phyloP scores from a whole-genome alignment of 495 filamentous ascomycete species.

The Staphylotrichum longicolle region DNA sequence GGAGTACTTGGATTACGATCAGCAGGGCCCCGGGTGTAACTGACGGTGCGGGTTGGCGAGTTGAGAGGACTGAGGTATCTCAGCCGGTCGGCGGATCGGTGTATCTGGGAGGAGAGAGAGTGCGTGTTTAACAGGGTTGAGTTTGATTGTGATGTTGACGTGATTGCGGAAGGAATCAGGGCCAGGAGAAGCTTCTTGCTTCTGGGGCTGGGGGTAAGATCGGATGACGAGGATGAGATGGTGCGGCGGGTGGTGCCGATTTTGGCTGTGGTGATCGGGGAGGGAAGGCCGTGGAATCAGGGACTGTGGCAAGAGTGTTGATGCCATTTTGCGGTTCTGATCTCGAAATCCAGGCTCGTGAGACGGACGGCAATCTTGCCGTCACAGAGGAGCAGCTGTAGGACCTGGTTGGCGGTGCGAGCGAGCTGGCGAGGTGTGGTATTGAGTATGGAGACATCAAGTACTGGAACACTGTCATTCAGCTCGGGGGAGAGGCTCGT shows the following conservation, averaged over 20 bases:
- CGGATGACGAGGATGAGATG: not conserved
- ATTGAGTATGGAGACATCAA: not conserved
- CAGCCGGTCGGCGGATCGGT: not conserved
- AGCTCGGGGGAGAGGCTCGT: not conserved
- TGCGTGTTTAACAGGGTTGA: constrained; percentile 4
- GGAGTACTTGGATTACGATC: too few species aligned
- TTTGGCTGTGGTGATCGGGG: not conserved
- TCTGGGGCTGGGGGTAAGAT: not conserved
- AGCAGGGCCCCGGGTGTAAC: not conserved
- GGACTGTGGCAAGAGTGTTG: not conserved
- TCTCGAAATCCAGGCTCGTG: not conserved
- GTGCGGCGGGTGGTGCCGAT: not conserved
- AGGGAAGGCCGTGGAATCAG: not conserved
- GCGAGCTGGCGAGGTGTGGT: not conserved
- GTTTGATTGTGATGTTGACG: not conserved
- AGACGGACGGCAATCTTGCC: not conserved
- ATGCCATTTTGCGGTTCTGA: not conserved
- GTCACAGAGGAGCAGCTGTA: not conserved
- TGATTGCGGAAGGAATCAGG: not conserved
- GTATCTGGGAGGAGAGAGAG: not conserved
- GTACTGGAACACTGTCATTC: constrained; percentile 1
- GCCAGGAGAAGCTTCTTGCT: not conserved
- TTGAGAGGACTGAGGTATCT: not conserved
- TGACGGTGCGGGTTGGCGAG: not conserved
- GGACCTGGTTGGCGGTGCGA: not conserved